A percentile compares a stretch with the other conserved stretches of the same genome.
phyloP scores from a whole-genome alignment of 768 basidiomycete genomes.

The Rossbeevera mucosa region DNA sequence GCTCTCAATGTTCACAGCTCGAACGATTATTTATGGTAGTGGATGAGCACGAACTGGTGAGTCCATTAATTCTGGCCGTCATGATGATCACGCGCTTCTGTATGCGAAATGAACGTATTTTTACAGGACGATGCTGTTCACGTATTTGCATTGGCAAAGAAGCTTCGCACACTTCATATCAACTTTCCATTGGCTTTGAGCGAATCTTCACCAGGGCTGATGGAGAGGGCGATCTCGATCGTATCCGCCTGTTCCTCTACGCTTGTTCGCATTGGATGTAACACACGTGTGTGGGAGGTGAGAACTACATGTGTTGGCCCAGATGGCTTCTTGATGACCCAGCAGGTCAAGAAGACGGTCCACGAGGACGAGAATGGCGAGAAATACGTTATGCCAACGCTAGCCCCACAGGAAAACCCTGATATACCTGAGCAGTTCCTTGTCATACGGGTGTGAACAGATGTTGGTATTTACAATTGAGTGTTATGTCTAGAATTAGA shows the following conservation, averaged over 20 bases:
- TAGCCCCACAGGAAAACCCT: slow-evolving; percentile 56
- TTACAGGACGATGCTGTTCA: slow-evolving; percentile 19
- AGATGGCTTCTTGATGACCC: background rate
- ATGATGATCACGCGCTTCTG: background rate
- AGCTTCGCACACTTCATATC: slow-evolving; percentile 56
- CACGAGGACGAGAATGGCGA: slow-evolving; percentile 35
- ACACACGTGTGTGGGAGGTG: slow-evolving; percentile 69
- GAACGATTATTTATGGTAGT: slow-evolving; percentile 63
- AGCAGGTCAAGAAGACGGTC: slow-evolving; percentile 46
- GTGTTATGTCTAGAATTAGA: slow-evolving; percentile 4
- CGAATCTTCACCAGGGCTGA: slow-evolving; percentile 16
- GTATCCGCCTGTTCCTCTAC: slow-evolving; percentile 47
- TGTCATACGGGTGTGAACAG: slow-evolving; percentile 47
- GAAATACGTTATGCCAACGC: slow-evolving; percentile 32
- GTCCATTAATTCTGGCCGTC: background rate
- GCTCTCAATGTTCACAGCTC: slow-evolving; percentile 47
- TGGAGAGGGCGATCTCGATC: slow-evolving; percentile 41
- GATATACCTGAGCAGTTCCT: slow-evolving; percentile 72
- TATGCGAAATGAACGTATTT: background rate
- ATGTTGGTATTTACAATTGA: no score
- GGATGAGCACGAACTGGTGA: slow-evolving; percentile 44
- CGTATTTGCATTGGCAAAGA: slow-evolving; percentile 41
- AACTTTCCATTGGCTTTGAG: slow-evolving; percentile 39
- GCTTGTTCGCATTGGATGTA: slow-evolving; percentile 61
- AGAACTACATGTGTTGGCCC: slow-evolving; percentile 9